Conservation (phyloP, 352 stramenopile species). For the Nothophytophthora sp. region DNA sequence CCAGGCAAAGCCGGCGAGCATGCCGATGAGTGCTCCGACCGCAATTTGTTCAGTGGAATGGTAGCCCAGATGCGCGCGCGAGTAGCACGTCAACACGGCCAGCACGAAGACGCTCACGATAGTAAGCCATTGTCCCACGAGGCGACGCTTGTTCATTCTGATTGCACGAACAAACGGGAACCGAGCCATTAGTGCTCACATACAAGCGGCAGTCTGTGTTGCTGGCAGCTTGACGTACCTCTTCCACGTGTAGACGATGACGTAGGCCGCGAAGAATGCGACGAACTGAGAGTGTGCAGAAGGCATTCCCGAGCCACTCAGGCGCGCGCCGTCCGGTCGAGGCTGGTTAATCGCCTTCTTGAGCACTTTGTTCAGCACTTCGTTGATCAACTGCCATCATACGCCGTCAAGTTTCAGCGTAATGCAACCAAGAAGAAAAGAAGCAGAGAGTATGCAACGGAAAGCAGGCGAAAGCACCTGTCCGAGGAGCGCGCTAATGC, state of each 20-base stretch:
- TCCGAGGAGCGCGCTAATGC: slow-evolving; percentile 64
- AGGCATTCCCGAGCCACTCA: slow-evolving; percentile 73
- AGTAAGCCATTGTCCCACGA: slow-evolving; percentile 61
- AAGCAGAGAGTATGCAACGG: no score
- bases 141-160: slow-evolving; percentile 53
- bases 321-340: slow-evolving; percentile 61
- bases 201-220: no score
- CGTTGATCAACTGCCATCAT: slow-evolving; percentile 52
- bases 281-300: slow-evolving; percentile 85
- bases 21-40: slow-evolving; percentile 53
- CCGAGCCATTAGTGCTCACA: neutral
- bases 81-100: slow-evolving; percentile 63
- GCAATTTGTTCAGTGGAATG: slow-evolving; percentile 73
- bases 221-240: no score
- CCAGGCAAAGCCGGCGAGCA: slow-evolving; percentile 49
- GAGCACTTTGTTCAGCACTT: slow-evolving; percentile 78
- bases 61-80: slow-evolving; percentile 78
- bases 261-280: slow-evolving; percentile 75
- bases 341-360: slow-evolving; percentile 76
- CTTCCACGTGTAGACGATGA: slow-evolving; percentile 68
- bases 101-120: slow-evolving; percentile 51
- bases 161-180: neutral
- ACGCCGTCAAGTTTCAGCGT: neutral
- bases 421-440: no score
- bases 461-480: slow-evolving; percentile 58